Evolutionary conservation across 495 filamentous ascomycete genomes (phyloP).

Genomic region (Penicillium pulvis): DNA sequence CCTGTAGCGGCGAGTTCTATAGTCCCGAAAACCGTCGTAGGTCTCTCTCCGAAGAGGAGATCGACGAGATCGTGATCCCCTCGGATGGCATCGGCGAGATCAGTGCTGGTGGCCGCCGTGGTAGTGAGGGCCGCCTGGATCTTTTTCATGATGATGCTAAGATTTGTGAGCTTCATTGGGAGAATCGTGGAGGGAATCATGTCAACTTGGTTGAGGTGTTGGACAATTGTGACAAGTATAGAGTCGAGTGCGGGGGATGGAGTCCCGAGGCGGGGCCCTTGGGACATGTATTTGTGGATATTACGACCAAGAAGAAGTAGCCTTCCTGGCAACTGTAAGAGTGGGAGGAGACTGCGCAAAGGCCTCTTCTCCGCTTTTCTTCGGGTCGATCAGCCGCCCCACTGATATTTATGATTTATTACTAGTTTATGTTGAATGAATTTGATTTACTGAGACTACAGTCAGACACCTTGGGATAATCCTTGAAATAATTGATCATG

Average conservation of each 20-base stretch:
- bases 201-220: conserved; percentile 37
- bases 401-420: not conserved
- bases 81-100: conserved; percentile 40
- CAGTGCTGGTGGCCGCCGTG: conserved; percentile 36
- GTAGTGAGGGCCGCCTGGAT: conserved; percentile 43
- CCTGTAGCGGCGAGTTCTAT: conserved; percentile 36
- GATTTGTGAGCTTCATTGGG: conserved; percentile 47
- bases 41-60: conserved; percentile 38
- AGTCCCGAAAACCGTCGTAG: conserved; percentile 27
- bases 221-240: conserved; percentile 34
- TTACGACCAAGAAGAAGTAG: conserved; percentile 29
- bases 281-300: conserved; percentile 42
- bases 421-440: not conserved
- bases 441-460: not conserved
- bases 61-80: conserved; percentile 38
- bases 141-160: conserved; percentile 39
- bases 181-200: conserved; percentile 32
- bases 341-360: not conserved
- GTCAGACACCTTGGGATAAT: no score
- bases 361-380: conserved; percentile 1
- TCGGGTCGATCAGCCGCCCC: conserved; percentile 1
- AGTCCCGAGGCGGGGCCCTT: conserved; percentile 38
- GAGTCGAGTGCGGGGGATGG: conserved; percentile 40
- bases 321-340: conserved; percentile 5
- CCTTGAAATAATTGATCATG: no score